phyloP scores from a whole-genome alignment of 805 yeast genomes.

The Zygosaccharomyces bailii region DNA sequence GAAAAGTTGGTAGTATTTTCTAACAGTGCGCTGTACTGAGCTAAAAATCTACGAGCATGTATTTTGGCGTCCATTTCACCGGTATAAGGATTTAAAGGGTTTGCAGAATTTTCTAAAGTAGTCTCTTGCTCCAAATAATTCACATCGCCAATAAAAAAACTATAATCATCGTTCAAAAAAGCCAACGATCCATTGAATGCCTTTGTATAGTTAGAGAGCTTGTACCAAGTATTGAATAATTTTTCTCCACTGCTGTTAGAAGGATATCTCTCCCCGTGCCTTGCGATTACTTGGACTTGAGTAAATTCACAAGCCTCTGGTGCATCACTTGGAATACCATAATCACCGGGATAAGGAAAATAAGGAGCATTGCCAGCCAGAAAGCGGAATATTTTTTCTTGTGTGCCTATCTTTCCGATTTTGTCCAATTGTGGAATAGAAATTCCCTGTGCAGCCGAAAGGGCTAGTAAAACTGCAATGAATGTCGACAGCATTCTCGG shows the following conservation, averaged over 20 bases:
- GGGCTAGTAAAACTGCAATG: neutral
- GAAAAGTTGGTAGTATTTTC: constrained; percentile 39
- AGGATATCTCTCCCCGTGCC: constrained; percentile 81
- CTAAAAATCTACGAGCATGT: constrained; percentile 45
- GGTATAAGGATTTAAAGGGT: constrained; percentile 38
- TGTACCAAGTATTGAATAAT: constrained; percentile 32
- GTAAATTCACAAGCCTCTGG: constrained; percentile 51
- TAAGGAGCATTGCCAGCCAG: constrained; percentile 60
- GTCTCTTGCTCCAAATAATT: constrained; percentile 43
- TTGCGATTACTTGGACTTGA: constrained; percentile 66
- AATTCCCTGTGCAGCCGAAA: neutral
- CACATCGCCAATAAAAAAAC: constrained; percentile 43
- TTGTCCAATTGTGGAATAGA: neutral
- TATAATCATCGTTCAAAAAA: constrained; percentile 45
- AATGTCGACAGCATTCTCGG: neutral
- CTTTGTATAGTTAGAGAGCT: constrained; percentile 28
- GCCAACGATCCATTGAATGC: constrained; percentile 47
- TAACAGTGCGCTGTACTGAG: constrained; percentile 42
- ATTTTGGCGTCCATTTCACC: constrained; percentile 45
- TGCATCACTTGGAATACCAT: constrained; percentile 47
- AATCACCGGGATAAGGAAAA: constrained; percentile 45
- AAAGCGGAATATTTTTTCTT: constrained; percentile 42
- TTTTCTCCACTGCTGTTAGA: constrained; percentile 42
- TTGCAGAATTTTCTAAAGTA: constrained; percentile 27
- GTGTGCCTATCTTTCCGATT: constrained; percentile 17